Conservation (phyloP, 768 basidiomycete genomes). For the Mycena epipterygia region DNA sequence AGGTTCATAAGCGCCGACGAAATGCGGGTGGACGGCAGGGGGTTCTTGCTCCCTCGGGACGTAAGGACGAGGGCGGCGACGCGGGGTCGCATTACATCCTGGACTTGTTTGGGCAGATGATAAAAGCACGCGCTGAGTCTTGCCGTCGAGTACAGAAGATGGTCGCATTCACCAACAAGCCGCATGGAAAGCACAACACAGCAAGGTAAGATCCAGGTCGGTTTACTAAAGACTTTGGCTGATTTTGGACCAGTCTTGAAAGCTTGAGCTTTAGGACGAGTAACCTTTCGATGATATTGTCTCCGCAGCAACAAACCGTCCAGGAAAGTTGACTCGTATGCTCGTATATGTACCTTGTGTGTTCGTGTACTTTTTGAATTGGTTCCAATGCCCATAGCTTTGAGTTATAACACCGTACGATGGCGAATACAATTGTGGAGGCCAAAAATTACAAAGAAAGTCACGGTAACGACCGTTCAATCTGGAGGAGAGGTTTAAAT, state of each 20-base stretch:
- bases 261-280: not conserved
- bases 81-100: conserved; percentile 62
- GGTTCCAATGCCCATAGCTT: too few relatives aligned
- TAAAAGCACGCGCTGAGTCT: conserved; percentile 83
- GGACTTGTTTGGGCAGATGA: conserved; percentile 78
- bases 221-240: not conserved
- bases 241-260: conserved; percentile 9
- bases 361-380: too few relatives aligned
- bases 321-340: too few relatives aligned
- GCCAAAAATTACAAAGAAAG: too few relatives aligned
- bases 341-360: too few relatives aligned
- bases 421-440: too few relatives aligned
- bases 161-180: conserved; percentile 60
- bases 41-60: not conserved
- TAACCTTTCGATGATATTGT: too few relatives aligned
- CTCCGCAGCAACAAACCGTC: too few relatives aligned
- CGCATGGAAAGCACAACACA: not conserved
- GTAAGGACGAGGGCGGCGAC: not conserved
- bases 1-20: conserved; percentile 3
- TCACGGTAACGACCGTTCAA: too few relatives aligned
- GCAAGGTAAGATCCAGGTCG: not conserved
- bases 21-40: not conserved
- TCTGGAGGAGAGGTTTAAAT: too few relatives aligned
- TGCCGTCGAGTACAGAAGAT: conserved; percentile 76
- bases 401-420: too few relatives aligned